Evolutionary conservation across 306 rosid genomes (phyloP).

Genomic region (Citrullus amarus): DNA sequence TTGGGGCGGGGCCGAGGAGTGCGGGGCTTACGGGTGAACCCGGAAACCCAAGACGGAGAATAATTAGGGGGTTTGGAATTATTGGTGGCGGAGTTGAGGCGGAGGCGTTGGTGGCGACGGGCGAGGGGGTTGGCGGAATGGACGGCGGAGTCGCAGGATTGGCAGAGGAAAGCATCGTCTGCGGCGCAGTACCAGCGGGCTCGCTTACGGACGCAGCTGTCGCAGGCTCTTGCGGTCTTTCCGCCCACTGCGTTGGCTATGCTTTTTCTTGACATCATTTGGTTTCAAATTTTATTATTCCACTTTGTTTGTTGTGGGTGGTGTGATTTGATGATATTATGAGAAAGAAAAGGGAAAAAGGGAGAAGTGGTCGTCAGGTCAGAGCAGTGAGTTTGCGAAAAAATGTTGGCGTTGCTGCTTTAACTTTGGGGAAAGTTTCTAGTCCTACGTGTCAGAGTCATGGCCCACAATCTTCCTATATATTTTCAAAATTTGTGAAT

Average conservation of each 20-base stretch:
- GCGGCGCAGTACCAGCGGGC: conserved; percentile 98
- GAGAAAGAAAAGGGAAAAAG: neutral
- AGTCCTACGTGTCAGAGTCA: neutral
- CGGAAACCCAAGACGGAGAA: conserved; percentile 50
- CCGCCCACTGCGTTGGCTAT: conserved; percentile 51
- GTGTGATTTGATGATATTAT: no score
- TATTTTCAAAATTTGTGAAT: no score
- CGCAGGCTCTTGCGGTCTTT: conserved; percentile 81
- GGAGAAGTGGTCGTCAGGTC: neutral
- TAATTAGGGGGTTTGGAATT: neutral
- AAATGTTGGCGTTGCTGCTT: neutral
- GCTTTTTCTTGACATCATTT: conserved; percentile 27
- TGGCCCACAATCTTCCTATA: neutral
- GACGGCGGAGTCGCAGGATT: conserved; percentile 61
- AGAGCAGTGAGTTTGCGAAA: neutral
- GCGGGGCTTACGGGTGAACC: conserved; percentile 61
- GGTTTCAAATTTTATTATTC: neutral
- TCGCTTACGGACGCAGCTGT: conserved; percentile 60
- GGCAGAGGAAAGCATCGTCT: conserved; percentile 91
- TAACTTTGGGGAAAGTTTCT: neutral
- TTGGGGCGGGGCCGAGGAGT: conserved; percentile 36
- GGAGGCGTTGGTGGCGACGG: conserved; percentile 55
- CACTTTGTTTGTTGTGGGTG: no score
- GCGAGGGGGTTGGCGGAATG: conserved; percentile 84
- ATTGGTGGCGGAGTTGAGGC: conserved; percentile 32